Evolutionary conservation across 345 rosid species (phyloP).

Genomic region (Hypericum perforatum): DNA sequence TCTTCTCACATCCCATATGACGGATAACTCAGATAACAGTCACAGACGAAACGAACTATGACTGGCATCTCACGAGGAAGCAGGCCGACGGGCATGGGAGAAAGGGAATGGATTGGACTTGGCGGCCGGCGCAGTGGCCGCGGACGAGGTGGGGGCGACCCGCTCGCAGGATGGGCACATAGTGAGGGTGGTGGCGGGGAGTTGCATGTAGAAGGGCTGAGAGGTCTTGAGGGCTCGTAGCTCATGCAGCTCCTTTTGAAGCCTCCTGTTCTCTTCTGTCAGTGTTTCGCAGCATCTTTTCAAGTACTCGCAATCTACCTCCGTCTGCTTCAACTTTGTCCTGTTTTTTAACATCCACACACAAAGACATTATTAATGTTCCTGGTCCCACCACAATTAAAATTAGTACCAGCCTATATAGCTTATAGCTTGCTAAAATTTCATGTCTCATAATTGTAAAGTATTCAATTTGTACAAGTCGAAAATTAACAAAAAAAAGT

Average conservation of each 20-base stretch:
- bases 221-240: conserved; percentile 75
- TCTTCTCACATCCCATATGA: neutral
- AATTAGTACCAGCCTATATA: too few species aligned
- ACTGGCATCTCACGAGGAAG: conserved; percentile 17
- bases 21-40: too few species aligned
- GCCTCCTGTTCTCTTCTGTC: conserved; percentile 8
- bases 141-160: conserved; percentile 50
- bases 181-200: conserved; percentile 97
- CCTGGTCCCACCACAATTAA: neutral
- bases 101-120: conserved; percentile 7
- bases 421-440: too few species aligned
- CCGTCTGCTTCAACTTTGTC: conserved; percentile 6
- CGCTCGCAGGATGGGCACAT: conserved; percentile 99
- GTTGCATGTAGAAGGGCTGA: conserved; percentile 86
- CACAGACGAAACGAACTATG: too few species aligned
- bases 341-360: neutral
- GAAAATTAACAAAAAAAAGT: too few species aligned
- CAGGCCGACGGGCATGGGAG: conserved; percentile 5
- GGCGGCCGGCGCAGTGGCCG: conserved; percentile 20
- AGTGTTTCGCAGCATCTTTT: conserved; percentile 2
- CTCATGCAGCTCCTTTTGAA: conserved; percentile 4
- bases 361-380: neutral
- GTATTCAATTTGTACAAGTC: too few species aligned
- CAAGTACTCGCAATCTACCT: conserved; percentile 2
- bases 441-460: too few species aligned